Percentiles rank a stretch among this genome's conserved stretches.
phyloP scores from a whole-genome alignment of 768 basidiomycete species.

The Boletus edulis region DNA sequence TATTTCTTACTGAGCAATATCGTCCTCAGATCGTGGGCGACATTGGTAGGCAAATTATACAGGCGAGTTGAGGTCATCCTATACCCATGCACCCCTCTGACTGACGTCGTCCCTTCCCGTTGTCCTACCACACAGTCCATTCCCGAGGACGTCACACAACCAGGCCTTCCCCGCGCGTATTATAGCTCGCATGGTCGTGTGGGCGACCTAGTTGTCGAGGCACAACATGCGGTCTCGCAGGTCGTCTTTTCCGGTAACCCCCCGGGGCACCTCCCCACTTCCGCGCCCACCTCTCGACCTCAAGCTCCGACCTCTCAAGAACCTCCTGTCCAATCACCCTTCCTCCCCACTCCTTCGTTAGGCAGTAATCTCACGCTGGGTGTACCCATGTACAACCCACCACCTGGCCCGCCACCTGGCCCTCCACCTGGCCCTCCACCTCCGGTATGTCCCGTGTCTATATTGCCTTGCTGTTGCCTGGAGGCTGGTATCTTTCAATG shows the following conservation, averaged over 20 bases:
- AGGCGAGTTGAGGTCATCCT: slow-evolving; percentile 25
- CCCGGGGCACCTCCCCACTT: slow-evolving; percentile 11
- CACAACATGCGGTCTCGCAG: slow-evolving; percentile 51
- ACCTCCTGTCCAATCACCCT: slow-evolving; percentile 7
- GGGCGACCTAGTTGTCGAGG: slow-evolving; percentile 60
- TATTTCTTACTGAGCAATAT: background rate
- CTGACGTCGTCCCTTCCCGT: slow-evolving; percentile 2
- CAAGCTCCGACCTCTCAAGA: slow-evolving; percentile 1
- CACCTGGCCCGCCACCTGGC: background rate
- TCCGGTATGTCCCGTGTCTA: slow-evolving; percentile 15
- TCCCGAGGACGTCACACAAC: slow-evolving; percentile 74
- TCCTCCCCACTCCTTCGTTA: slow-evolving; percentile 34
- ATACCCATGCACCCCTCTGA: background rate
- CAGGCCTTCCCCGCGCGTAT: slow-evolving; percentile 70
- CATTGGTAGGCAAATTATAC: slow-evolving; percentile 46
- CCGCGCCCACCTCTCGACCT: slow-evolving; percentile 1
- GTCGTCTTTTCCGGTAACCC: slow-evolving; percentile 48
- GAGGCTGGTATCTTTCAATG: slow-evolving; percentile 8
- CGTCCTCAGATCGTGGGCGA: slow-evolving; percentile 44
- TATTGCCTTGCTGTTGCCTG: slow-evolving; percentile 20
- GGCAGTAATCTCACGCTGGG: slow-evolving; percentile 31
- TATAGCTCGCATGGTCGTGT: slow-evolving; percentile 70
- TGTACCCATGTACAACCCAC: slow-evolving; percentile 1
- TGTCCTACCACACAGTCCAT: slow-evolving; percentile 53
- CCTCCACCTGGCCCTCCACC: slow-evolving; percentile 9